Conservation (phyloP, 2,329 filamentous ascomycete genomes). For the Penicillium sp. region DNA sequence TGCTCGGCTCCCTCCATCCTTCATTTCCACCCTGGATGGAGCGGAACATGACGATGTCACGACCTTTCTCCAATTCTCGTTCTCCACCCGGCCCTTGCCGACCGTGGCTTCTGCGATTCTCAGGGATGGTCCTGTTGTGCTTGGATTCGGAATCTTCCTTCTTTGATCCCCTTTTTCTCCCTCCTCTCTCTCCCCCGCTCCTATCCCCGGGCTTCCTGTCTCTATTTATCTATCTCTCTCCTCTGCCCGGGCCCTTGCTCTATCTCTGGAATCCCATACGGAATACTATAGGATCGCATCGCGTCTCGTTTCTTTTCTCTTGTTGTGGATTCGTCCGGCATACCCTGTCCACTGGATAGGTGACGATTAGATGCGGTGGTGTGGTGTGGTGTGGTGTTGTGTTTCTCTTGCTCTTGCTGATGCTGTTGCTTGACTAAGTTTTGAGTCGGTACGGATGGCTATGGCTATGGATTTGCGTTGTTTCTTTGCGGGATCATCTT, state of each 20-base stretch:
- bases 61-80: constrained; percentile 32
- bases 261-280: neutral
- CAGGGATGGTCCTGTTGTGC: constrained; percentile 25
- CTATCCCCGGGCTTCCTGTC: constrained; percentile 5
- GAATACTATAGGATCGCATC: neutral
- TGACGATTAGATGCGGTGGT: constrained; percentile 7
- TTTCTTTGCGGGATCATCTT: neutral
- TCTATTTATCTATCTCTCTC: neutral
- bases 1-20: neutral
- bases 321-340: neutral
- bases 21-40: neutral
- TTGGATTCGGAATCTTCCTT: constrained; percentile 12
- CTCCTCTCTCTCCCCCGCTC: neutral
- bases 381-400: constrained; percentile 6
- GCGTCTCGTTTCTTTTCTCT: neutral
- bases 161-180: constrained; percentile 2
- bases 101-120: constrained; percentile 27
- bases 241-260: constrained; percentile 3
- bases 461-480: constrained; percentile 1
- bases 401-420: too few species aligned
- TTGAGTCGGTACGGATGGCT: neutral
- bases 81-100: constrained; percentile 21
- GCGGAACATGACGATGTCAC: constrained; percentile 36
- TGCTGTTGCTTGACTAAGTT: neutral
- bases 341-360: neutral